Evolutionary conservation across 768 basidiomycete genomes (phyloP), one percentile per base, ranked within the genome.

Genomic region (Amanita inopinata): DNA sequence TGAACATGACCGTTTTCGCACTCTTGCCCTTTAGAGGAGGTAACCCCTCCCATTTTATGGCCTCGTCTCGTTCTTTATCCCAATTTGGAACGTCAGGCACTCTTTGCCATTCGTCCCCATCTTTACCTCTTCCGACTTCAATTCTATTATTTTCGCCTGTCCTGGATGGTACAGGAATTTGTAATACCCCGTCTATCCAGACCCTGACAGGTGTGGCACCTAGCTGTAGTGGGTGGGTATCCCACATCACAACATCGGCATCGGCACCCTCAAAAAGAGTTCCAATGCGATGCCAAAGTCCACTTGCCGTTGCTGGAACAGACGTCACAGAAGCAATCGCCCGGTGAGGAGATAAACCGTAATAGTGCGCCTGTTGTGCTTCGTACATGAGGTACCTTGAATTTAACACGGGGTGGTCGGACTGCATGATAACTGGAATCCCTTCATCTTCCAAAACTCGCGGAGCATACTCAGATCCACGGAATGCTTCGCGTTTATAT

Each of bases 101-200:
- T 47, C 67, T 63, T 24, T 62, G 64, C 63, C 69, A 70, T 33
- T 64, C 53, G 6, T 65, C 59, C 2, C 59, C 69, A 44, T 68
- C 63, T 47, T 71, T 68, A 0, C 65, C 66, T 50, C 65, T 66
- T 4, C 69, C 69, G 12, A 67, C 57, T 17, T 67, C 59, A 12
- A 71, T 63, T 43, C 73, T 63, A 12, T 53, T 51, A n/a, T 59
- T 54, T 48, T 64, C 57, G 3, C 55, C 56, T 1, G 58, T 55
- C 45, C 69, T 63, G 3, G 61, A 51, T 12, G 70, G 69, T n/a
- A 63, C 58, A 35, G 66, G 66, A 38, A 84, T 67, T 52, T 93
- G 89, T 3, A 76, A 56, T 45, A 89, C 78, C 1, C 90, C 90
- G 57, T 96, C 91, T 49, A 93, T 85, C 69, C 80, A 93, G 19